These are phyloP conservation scores for Naganishia vaughanmartiniae DNA, from an alignment of 768 basidiomycete species.

Conservation along the genomic window DNA sequence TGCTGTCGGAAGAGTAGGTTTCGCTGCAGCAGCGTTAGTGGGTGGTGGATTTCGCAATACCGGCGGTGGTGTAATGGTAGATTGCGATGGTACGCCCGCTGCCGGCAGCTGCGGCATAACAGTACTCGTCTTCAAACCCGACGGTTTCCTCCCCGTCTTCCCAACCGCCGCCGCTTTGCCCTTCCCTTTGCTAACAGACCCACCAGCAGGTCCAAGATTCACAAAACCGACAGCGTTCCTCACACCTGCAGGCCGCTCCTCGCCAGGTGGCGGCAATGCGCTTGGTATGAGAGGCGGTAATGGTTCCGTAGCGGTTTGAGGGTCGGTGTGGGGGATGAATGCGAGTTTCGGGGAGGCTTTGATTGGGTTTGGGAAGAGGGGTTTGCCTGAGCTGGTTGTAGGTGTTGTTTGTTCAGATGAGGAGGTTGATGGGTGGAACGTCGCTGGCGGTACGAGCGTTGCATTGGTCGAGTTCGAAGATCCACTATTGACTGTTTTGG, in stretches of 20 bases:
- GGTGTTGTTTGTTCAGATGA: neutral
- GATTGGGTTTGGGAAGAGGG: slow-evolving; percentile 20
- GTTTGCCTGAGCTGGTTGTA: neutral
- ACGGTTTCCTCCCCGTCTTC: neutral
- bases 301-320: slow-evolving; percentile 15
- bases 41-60: neutral
- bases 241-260: slow-evolving; percentile 10
- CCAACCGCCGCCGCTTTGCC: no score
- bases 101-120: neutral
- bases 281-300: slow-evolving; percentile 23
- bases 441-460: slow-evolving; percentile 1
- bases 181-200: neutral
- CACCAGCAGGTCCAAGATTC: slow-evolving; percentile 6
- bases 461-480: neutral
- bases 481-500: neutral
- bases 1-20: slow-evolving; percentile 9
- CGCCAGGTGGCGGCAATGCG: slow-evolving; percentile 3
- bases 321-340: slow-evolving; percentile 29
- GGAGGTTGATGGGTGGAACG: neutral
- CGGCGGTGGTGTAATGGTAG: neutral
- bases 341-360: slow-evolving; percentile 27
- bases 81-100: neutral
- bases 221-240: slow-evolving; percentile 11
- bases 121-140: slow-evolving; percentile 7
- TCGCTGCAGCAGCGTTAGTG: neutral